Percentiles rank a stretch among this genome's conserved stretches.
Conservation (phyloP, 352 stramenopile species). For the Phytopythium kandeliae region DNA sequence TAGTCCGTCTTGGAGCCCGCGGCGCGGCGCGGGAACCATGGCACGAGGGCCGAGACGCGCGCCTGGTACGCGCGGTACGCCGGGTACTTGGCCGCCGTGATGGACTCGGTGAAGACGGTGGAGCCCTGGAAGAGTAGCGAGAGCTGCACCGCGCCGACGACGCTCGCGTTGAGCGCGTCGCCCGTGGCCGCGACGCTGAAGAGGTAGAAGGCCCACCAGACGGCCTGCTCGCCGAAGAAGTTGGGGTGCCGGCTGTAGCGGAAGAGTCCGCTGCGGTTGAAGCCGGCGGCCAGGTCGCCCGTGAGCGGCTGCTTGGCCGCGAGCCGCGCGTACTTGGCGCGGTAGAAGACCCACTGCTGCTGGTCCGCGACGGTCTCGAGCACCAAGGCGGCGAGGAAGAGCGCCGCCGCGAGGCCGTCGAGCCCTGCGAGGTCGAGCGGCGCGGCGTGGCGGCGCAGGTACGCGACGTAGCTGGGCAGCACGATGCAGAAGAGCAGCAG, state of each 20-base stretch:
- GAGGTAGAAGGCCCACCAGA: conserved; percentile 91
- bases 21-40: conserved; percentile 5
- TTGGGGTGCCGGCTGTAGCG: conserved; percentile 92
- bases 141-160: conserved; percentile 73
- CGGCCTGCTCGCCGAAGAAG: conserved; percentile 87
- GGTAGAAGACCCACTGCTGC: conserved; percentile 91
- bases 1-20: not conserved
- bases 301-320: conserved; percentile 50
- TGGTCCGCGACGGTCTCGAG: conserved; percentile 89
- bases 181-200: conserved; percentile 74
- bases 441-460: conserved; percentile 28
- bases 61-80: conserved; percentile 86
- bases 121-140: conserved; percentile 89
- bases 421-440: conserved; percentile 37
- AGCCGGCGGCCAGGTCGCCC: conserved; percentile 63
- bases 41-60: conserved; percentile 54
- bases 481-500: conserved; percentile 78
- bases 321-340: conserved; percentile 72
- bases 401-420: conserved; percentile 49
- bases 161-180: conserved; percentile 61
- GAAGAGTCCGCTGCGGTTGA: conserved; percentile 87
- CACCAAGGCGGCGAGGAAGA: conserved; percentile 69
- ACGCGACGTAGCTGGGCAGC: conserved; percentile 67
- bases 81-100: conserved; percentile 87
- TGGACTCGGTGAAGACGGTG: conserved; percentile 86